Percentiles rank a stretch among this genome's conserved stretches.
These are phyloP conservation scores for Trichophyton schoenleinii DNA, from an alignment of 2,329 filamentous ascomycete genomes.

Conservation along the genomic window DNA sequence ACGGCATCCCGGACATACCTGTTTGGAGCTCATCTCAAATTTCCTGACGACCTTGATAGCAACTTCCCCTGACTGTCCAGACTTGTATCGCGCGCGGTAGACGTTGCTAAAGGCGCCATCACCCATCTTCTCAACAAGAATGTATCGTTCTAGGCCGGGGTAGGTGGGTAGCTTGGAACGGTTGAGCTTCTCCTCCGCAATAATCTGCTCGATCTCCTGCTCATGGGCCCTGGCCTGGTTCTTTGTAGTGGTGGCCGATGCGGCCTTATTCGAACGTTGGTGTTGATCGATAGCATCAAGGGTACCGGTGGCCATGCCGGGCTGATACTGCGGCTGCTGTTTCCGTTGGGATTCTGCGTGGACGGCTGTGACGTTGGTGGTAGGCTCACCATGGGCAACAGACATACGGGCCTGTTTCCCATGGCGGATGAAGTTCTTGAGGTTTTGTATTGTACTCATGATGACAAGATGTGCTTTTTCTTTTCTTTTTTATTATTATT, in stretches of 20 bases:
- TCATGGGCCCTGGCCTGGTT: constrained; percentile 29
- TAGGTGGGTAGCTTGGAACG: constrained; percentile 77
- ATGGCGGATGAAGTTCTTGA: constrained; percentile 97
- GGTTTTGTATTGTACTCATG: constrained; percentile 74
- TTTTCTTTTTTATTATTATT: neutral
- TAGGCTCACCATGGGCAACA: constrained; percentile 49
- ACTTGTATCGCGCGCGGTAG: constrained; percentile 70
- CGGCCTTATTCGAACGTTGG: constrained; percentile 22
- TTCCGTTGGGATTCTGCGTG: constrained; percentile 51
- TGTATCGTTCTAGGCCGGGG: constrained; percentile 74
- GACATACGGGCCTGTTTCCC: constrained; percentile 80
- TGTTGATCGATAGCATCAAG: constrained; percentile 51
- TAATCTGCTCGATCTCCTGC: constrained; percentile 66
- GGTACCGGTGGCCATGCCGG: constrained; percentile 43
- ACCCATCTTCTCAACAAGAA: constrained; percentile 90
- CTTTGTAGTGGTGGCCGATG: constrained; percentile 36
- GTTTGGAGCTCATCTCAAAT: constrained; percentile 96
- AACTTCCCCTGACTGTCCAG: constrained; percentile 57
- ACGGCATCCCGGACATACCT: constrained; percentile 56
- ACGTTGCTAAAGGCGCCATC: constrained; percentile 99
- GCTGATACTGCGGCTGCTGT: constrained; percentile 33
- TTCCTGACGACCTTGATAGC: constrained; percentile 98
- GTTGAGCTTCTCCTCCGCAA: constrained; percentile 81
- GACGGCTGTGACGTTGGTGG: constrained; percentile 50
- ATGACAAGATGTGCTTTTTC: neutral